phyloP scores from a whole-genome alignment of 2,329 filamentous ascomycete genomes.

The Trichoderma sp. region DNA sequence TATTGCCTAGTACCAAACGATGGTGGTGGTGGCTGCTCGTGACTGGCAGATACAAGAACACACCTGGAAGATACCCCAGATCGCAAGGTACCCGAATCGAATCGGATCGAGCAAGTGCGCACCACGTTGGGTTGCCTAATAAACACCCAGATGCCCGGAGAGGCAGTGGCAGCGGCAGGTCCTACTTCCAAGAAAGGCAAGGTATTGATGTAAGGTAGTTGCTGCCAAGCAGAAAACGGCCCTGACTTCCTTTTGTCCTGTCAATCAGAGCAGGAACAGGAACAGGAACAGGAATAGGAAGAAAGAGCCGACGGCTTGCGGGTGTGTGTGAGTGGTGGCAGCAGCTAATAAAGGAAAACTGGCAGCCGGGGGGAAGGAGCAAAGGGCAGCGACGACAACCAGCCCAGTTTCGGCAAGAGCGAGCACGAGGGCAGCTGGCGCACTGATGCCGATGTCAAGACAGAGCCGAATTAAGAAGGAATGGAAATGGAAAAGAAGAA shows the following conservation, averaged over 20 bases:
- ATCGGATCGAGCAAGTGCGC: constrained; percentile 1
- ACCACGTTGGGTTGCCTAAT: not conserved
- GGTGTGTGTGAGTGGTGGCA: not conserved
- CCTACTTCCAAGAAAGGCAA: too few species aligned
- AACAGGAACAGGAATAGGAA: not conserved
- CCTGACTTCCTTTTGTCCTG: not conserved
- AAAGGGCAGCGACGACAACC: not conserved
- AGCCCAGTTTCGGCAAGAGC: constrained; percentile 9
- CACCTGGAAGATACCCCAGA: constrained; percentile 1
- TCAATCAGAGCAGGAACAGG: not conserved
- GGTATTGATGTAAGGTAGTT: too few species aligned
- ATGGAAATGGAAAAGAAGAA: not conserved
- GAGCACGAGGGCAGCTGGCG: not conserved
- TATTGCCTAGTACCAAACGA: not conserved
- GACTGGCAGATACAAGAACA: not conserved
- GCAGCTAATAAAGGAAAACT: not conserved
- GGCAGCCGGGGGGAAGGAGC: not conserved
- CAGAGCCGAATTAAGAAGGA: not conserved
- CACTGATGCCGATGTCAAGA: not conserved
- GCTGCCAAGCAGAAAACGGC: not conserved
- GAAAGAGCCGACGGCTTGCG: not conserved
- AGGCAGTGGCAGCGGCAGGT: not conserved
- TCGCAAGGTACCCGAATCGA: not conserved
- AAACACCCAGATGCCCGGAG: not conserved
- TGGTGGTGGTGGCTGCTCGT: not conserved